Percentiles rank a stretch among this genome's conserved stretches.
These are phyloP conservation scores for Abortiporus biennis DNA, from an alignment of 1,284 basidiomycete genomes.

Conservation along the genomic window DNA sequence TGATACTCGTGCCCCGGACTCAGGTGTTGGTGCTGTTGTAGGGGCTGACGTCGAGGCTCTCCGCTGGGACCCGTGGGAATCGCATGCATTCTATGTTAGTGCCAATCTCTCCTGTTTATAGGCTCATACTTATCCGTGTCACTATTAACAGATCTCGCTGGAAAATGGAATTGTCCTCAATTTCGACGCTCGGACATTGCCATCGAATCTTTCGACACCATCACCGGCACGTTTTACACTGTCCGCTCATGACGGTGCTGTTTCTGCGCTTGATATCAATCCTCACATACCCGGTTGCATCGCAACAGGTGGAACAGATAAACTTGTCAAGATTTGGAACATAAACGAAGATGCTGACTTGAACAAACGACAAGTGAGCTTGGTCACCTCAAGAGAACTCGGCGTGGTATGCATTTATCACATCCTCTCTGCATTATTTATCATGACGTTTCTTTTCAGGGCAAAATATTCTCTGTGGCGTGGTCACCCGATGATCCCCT, in stretches of 20 bases:
- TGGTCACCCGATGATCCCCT: constrained; percentile 95
- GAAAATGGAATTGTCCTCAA: constrained; percentile 91
- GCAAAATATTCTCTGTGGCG: constrained; percentile 88
- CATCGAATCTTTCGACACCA: constrained; percentile 53
- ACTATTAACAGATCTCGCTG: constrained; percentile 64
- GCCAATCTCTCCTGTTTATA: not conserved
- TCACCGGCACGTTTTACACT: constrained; percentile 82
- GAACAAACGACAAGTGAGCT: constrained; percentile 74
- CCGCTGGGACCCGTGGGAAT: constrained; percentile 95
- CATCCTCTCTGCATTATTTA: not conserved
- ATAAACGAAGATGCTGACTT: constrained; percentile 60
- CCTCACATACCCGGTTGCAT: constrained; percentile 89
- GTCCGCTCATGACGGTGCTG: constrained; percentile 92
- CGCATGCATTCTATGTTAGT: constrained; percentile 82
- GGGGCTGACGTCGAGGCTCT: constrained; percentile 92
- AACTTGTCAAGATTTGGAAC: constrained; percentile 94
- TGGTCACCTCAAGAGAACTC: constrained; percentile 89
- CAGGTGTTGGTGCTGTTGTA: constrained; percentile 73
- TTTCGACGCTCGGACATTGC: constrained; percentile 84
- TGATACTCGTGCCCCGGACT: constrained; percentile 81
- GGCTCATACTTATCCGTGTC: not conserved
- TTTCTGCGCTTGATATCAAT: constrained; percentile 89
- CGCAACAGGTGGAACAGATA: constrained; percentile 92
- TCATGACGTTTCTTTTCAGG: constrained; percentile 40
- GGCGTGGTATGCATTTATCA: constrained; percentile 66